A percentile compares a stretch with the other conserved stretches of the same genome.
Evolutionary conservation across 805 yeast genomes (phyloP).

Genomic region (Yarrowia sp.): DNA sequence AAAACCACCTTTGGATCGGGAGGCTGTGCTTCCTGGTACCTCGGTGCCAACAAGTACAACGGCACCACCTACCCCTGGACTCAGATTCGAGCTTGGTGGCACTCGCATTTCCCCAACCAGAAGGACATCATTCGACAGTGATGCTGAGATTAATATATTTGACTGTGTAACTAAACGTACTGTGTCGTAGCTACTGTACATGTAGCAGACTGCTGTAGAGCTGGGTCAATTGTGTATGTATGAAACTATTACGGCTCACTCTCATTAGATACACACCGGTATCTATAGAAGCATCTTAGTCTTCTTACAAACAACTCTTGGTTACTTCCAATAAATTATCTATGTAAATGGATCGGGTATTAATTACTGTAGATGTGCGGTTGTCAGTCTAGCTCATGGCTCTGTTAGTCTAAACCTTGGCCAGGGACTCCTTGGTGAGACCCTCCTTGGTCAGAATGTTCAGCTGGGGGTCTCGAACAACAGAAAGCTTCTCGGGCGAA

Average conservation of each 20-base stretch:
- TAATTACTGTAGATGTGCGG: conserved; percentile 14
- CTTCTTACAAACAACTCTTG: too few species aligned
- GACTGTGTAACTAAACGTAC: too few species aligned
- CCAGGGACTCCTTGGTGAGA: conserved; percentile 10
- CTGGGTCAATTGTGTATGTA: too few species aligned
- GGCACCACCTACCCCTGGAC: conserved; percentile 42
- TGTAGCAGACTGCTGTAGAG: too few species aligned
- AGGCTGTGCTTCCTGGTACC: conserved; percentile 43
- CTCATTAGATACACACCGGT: too few species aligned
- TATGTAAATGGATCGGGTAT: conserved; percentile 22
- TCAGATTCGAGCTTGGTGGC: conserved; percentile 42
- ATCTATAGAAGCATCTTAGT: too few species aligned
- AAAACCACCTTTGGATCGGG: conserved; percentile 40
- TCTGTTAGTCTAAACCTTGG: conserved; percentile 1
- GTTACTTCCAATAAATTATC: conserved; percentile 24
- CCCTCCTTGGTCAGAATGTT: conserved; percentile 29
- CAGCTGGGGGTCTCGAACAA: conserved; percentile 28
- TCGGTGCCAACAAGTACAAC: conserved; percentile 36
- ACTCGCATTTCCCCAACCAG: conserved; percentile 29
- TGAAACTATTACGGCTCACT: too few species aligned
- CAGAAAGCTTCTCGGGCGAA: conserved; percentile 21
- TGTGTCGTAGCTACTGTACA: too few species aligned
- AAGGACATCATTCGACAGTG: conserved; percentile 23
- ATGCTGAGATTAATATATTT: neutral
- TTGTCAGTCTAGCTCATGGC: too few species aligned